Evolutionary conservation across 2,329 filamentous ascomycete genomes (phyloP).

Genomic region (Erysiphe neolycopersici): DNA sequence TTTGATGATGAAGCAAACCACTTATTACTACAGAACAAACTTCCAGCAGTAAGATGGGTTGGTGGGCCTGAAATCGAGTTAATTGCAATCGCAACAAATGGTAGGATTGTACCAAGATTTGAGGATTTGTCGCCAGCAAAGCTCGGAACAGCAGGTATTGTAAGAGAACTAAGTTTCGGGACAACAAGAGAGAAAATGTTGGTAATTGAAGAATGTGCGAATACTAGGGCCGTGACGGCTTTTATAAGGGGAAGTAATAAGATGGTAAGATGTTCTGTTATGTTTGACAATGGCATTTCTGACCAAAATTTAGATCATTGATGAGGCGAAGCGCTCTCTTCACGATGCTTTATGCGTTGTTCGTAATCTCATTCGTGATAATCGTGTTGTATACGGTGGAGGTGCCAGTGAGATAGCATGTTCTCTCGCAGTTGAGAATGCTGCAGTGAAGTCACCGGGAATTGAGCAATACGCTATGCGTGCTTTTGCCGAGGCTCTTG

Average conservation of each 20-base stretch:
- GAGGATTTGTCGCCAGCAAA: slow-evolving; percentile 82
- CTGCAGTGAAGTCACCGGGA: slow-evolving; percentile 81
- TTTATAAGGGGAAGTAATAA: slow-evolving; percentile 98
- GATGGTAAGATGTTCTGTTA: slow-evolving; percentile 38
- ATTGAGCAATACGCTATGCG: slow-evolving; percentile 98
- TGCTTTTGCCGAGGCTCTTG: slow-evolving; percentile 83
- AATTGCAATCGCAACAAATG: slow-evolving; percentile 95
- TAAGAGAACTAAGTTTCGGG: slow-evolving; percentile 87
- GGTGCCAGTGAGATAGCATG: slow-evolving; percentile 94
- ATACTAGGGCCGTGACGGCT: slow-evolving; percentile 83
- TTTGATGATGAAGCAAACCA: slow-evolving; percentile 99
- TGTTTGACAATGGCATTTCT: slow-evolving; percentile 1
- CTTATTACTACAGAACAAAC: slow-evolving; percentile 77
- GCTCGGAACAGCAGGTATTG: slow-evolving; percentile 67
- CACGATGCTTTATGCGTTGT: slow-evolving; percentile 97
- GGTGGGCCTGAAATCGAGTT: slow-evolving; percentile 94
- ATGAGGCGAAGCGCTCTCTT: slow-evolving; percentile 90
- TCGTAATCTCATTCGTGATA: slow-evolving; percentile 83
- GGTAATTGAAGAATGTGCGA: slow-evolving; percentile 96
- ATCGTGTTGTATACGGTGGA: slow-evolving; percentile 90
- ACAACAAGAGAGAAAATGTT: slow-evolving; percentile 99
- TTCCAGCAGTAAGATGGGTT: slow-evolving; percentile 93
- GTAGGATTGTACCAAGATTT: slow-evolving; percentile 88
- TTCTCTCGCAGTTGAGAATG: slow-evolving; percentile 85
- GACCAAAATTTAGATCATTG: slow-evolving; percentile 47